phyloP scores from a whole-genome alignment of 306 rosid genomes.

The Trifolium dubium region DNA sequence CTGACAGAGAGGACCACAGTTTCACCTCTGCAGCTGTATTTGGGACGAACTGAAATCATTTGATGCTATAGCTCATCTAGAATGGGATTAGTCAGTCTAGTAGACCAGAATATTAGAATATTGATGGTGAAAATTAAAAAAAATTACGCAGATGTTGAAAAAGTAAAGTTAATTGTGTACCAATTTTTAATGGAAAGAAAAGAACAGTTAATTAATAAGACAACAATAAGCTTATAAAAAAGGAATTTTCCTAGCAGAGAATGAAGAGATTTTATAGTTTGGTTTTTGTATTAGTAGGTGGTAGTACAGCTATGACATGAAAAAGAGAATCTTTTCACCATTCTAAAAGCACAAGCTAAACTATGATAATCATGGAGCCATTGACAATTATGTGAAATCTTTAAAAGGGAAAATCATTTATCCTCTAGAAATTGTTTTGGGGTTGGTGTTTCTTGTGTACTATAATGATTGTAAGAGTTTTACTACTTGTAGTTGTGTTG shows the following conservation, averaged over 20 bases:
- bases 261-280: slow-evolving; percentile 28
- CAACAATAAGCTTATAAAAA: slow-evolving; percentile 31
- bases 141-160: neutral
- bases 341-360: slow-evolving; percentile 45
- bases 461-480: slow-evolving; percentile 16
- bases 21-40: too few species aligned
- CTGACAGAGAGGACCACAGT: too few species aligned
- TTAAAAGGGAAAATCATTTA: slow-evolving; percentile 33
- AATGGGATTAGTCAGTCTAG: too few species aligned
- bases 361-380: slow-evolving; percentile 26
- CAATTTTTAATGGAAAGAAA: slow-evolving; percentile 7
- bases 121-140: too few species aligned
- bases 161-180: neutral
- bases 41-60: too few species aligned
- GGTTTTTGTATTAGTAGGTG: slow-evolving; percentile 37
- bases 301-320: slow-evolving; percentile 47
- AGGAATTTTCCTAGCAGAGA: slow-evolving; percentile 34
- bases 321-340: slow-evolving; percentile 56
- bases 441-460: slow-evolving; percentile 12
- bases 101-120: too few species aligned
- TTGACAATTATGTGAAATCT: slow-evolving; percentile 41
- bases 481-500: too few species aligned
- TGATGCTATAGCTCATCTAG: too few species aligned
- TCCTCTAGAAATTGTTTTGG: slow-evolving; percentile 8
- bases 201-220: slow-evolving; percentile 41